Percentiles rank a stretch among this genome's conserved stretches.
Conservation (phyloP, 1,139 yeast species). For the Eremothecium cymbalariae region DNA sequence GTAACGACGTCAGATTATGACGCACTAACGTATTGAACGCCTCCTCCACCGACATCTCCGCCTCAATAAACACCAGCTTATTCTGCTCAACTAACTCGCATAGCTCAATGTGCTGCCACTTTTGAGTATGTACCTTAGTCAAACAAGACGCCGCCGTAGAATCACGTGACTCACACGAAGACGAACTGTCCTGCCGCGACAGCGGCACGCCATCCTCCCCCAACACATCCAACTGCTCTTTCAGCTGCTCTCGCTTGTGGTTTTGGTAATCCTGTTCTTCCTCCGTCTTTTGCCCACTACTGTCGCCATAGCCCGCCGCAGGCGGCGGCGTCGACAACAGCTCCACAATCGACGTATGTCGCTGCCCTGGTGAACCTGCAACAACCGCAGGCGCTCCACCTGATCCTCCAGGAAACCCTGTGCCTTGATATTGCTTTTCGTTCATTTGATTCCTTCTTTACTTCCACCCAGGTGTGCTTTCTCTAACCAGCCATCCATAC, state of each 20-base stretch:
- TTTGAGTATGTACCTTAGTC: slow-evolving; percentile 25
- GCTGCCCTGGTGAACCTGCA: slow-evolving; percentile 13
- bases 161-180: slow-evolving; percentile 14
- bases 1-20: slow-evolving; percentile 75
- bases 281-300: slow-evolving; percentile 1
- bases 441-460: too few species aligned
- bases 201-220: slow-evolving; percentile 19
- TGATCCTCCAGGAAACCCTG: too few species aligned
- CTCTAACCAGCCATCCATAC: too few species aligned
- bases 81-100: slow-evolving; percentile 71
- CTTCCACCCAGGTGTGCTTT: too few species aligned
- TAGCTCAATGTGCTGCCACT: slow-evolving; percentile 70
- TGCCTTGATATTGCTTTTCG: too few species aligned
- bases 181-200: slow-evolving; percentile 33
- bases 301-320: slow-evolving; percentile 14
- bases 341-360: slow-evolving; percentile 77
- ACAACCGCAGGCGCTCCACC: slow-evolving; percentile 4
- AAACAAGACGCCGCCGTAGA: slow-evolving; percentile 14
- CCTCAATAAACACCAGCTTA: slow-evolving; percentile 62
- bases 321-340: slow-evolving; percentile 80
- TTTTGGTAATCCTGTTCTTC: background rate
- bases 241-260: background rate
- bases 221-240: background rate
- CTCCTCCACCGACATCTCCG: slow-evolving; percentile 62
- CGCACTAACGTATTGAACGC: slow-evolving; percentile 73